Percentiles rank a stretch among this genome's conserved stretches.
phyloP scores from a whole-genome alignment of 345 rosid species.

The Ceriops zippeliana region DNA sequence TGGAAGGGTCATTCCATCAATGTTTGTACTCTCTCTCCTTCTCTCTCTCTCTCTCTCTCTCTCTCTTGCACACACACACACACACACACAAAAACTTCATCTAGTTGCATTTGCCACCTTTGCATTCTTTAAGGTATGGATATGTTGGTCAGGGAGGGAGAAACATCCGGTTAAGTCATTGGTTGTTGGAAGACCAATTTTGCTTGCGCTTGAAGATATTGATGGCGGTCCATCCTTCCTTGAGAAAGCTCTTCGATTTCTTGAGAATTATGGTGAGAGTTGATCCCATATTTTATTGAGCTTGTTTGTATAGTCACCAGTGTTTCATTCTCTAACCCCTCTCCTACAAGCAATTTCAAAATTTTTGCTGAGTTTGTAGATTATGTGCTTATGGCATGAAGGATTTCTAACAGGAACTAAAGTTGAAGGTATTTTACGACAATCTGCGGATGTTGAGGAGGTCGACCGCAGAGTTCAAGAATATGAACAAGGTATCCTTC shows the following conservation, averaged over 20 bases:
- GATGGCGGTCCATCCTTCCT: constrained; percentile 99
- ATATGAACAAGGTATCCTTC: constrained; percentile 76
- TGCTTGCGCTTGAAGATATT: constrained; percentile 97
- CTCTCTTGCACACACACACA: no score
- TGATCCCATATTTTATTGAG: constrained; percentile 13
- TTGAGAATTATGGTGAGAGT: constrained; percentile 81
- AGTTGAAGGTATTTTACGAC: constrained; percentile 88
- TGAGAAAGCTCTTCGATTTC: constrained; percentile 95
- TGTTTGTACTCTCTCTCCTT: constrained; percentile 31
- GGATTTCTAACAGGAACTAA: constrained; percentile 59
- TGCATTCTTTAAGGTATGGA: constrained; percentile 2
- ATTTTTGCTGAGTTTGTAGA: neutral
- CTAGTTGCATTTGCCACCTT: neutral
- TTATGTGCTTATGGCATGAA: neutral
- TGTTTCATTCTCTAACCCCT: neutral
- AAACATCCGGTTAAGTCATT: constrained; percentile 84
- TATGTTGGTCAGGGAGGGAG: constrained; percentile 65
- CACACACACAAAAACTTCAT: neutral
- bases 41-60: neutral
- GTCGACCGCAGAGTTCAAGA: constrained; percentile 91
- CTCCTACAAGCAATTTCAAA: neutral
- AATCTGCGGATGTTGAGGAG: constrained; percentile 96
- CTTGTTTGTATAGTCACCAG: constrained; percentile 1
- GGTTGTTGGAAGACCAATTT: constrained; percentile 96
- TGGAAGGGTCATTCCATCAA: constrained; percentile 83